These are phyloP conservation scores for Cladosporium oxysporum DNA, from an alignment of 2,329 filamentous ascomycete species.

Conservation along the genomic window DNA sequence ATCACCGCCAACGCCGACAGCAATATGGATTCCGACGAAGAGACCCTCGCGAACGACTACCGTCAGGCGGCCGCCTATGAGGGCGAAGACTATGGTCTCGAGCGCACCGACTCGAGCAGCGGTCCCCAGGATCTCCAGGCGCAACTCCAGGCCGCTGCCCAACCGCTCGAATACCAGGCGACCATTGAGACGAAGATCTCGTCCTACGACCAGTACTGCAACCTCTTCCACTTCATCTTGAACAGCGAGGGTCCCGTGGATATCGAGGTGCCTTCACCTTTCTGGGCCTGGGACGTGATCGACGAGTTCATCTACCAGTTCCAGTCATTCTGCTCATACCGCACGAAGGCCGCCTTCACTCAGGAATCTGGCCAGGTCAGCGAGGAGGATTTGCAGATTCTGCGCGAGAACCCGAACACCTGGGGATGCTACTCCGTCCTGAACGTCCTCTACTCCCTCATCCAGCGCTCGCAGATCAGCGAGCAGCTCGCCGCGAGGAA, in stretches of 20 bases:
- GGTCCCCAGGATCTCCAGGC: constrained; percentile 91
- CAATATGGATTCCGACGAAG: constrained; percentile 78
- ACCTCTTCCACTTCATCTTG: constrained; percentile 97
- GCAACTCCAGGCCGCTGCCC: constrained; percentile 85
- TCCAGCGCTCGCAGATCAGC: constrained; percentile 96
- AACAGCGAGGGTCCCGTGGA: constrained; percentile 99
- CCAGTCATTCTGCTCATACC: constrained; percentile 98
- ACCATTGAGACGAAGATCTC: constrained; percentile 96
- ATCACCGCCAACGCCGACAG: background rate
- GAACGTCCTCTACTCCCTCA: constrained; percentile 98
- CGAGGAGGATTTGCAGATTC: constrained; percentile 86
- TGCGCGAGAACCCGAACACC: constrained; percentile 96
- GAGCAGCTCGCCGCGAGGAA: constrained; percentile 96
- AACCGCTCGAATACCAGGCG: constrained; percentile 93
- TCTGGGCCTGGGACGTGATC: constrained; percentile 99
- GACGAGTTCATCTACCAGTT: constrained; percentile 99
- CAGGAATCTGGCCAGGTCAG: constrained; percentile 59
- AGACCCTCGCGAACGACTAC: constrained; percentile 93
- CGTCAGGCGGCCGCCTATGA: constrained; percentile 87
- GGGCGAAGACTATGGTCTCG: constrained; percentile 64
- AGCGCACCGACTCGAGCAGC: constrained; percentile 65
- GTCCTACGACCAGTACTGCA: constrained; percentile 99
- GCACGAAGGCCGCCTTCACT: constrained; percentile 83
- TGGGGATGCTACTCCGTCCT: constrained; percentile 99
- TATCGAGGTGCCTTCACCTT: constrained; percentile 96